These are phyloP conservation scores for Alternaria sp. DNA, from an alignment of 2,329 filamentous ascomycete genomes.

Conservation along the genomic window DNA sequence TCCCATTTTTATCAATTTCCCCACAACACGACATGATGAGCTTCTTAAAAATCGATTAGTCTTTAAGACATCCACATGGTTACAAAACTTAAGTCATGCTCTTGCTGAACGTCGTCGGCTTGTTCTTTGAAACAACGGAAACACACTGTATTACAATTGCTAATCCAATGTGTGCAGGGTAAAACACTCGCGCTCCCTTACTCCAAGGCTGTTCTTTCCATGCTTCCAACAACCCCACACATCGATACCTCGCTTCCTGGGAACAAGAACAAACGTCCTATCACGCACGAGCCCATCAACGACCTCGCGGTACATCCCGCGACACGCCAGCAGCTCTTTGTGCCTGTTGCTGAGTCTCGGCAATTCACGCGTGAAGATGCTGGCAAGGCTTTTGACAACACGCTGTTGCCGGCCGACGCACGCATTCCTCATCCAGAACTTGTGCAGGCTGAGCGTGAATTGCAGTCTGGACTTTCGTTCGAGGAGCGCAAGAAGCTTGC, in stretches of 20 bases:
- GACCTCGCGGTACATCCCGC: constrained; percentile 66
- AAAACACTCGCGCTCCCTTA: constrained; percentile 80
- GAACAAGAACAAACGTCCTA: constrained; percentile 45
- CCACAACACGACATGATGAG: constrained; percentile 65
- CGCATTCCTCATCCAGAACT: constrained; percentile 70
- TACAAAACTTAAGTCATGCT: constrained; percentile 75
- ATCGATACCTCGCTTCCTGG: constrained; percentile 35
- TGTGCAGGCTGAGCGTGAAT: constrained; percentile 53
- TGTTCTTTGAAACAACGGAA: not conserved
- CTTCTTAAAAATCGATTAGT: constrained; percentile 90
- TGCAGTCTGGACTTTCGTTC: constrained; percentile 33
- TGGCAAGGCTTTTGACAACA: constrained; percentile 65
- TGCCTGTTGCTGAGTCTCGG: constrained; percentile 68
- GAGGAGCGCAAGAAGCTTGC: constrained; percentile 46
- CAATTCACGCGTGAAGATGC: constrained; percentile 70
- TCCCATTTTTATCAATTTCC: not conserved
- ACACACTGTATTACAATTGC: constrained; percentile 1
- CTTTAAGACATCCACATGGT: constrained; percentile 97
- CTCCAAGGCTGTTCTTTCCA: constrained; percentile 73
- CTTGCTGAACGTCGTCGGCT: constrained; percentile 66
- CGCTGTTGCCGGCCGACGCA: constrained; percentile 66
- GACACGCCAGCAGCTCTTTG: constrained; percentile 64
- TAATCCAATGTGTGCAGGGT: constrained; percentile 60
- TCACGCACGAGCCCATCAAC: constrained; percentile 66
- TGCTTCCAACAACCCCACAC: constrained; percentile 74